Evolutionary conservation across 1,284 basidiomycete species (phyloP), one percentile per base, ranked within the genome.

Genomic region (Thecaphora thlaspeos): DNA sequence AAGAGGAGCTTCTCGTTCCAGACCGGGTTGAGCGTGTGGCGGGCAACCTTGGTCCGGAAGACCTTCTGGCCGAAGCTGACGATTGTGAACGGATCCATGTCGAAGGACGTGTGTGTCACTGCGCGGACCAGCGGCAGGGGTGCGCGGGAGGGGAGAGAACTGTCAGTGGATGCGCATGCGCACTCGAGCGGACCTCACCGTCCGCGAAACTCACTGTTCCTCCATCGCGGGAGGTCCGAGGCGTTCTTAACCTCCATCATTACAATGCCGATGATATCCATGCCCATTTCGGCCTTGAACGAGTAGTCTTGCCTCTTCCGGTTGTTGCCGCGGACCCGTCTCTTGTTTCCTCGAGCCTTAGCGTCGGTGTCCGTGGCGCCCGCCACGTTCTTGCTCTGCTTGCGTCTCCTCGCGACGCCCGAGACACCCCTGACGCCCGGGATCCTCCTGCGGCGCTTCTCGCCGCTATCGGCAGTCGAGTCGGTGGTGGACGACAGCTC

Each of bases 51-150:
- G 0, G 92, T 96, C 3, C 93, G 84, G 81, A 96, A 97, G 11
- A 97, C 90, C 79, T 96, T 96, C 80, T 94, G 93, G 34, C 92
- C 90, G 67, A 98, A 97, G 2, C 90, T 92, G 63, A 93, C 85
- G 63, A 98, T 91, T 15, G 91, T 89, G 72, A 96, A 97, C 0
- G 92, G 92, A 71, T 98, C 92, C 92, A 97, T 97, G 75, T 97
- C 93, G 84, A 87, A 92, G 0, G 88, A 88, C 0, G 85, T 88
- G 2, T 63, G 54, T 5, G 61, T 68, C 55, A 71, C 71, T 34
- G 32, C 32, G 17, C 11, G 32, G 32, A 14, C 11, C 9, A 14
- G 32, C 11, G 11, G 32, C 7, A 8, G 32, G 26, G 26, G 26
- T 28, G 26, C 7, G 11, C 5, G 26, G 26, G 26, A 28, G 11